These are phyloP conservation scores for Candida golubevii DNA, from an alignment of 805 yeast species.

Conservation along the genomic window DNA sequence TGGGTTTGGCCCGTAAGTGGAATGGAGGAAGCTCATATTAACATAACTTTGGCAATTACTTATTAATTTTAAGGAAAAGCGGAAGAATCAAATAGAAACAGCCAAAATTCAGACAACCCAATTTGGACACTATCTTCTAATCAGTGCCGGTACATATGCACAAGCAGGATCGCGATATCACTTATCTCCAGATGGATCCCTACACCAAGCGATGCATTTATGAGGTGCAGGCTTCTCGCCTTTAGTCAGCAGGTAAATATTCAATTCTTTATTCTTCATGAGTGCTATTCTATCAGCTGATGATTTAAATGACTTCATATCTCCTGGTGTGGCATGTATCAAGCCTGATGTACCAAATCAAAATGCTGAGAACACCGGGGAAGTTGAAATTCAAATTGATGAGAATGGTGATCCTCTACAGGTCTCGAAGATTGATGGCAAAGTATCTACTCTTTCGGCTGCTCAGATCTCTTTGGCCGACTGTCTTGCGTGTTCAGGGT, in stretches of 20 bases:
- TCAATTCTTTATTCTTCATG: conserved; percentile 42
- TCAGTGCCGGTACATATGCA: neutral
- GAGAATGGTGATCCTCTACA: conserved; percentile 59
- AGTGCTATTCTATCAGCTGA: conserved; percentile 84
- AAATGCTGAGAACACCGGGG: conserved; percentile 22
- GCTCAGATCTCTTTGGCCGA: conserved; percentile 90
- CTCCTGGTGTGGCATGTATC: conserved; percentile 92
- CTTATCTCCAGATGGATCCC: neutral
- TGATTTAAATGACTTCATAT: conserved; percentile 89
- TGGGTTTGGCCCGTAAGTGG: too few species aligned
- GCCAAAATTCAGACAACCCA: too few species aligned
- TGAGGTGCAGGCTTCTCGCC: neutral
- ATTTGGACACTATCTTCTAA: too few species aligned
- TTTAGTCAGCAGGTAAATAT: neutral
- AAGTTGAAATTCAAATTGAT: conserved; percentile 51
- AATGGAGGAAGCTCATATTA: too few species aligned
- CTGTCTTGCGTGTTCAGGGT: conserved; percentile 95
- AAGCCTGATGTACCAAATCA: conserved; percentile 59
- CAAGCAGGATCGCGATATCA: neutral
- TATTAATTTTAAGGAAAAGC: too few species aligned
- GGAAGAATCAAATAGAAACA: too few species aligned
- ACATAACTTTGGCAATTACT: too few species aligned
- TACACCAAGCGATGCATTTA: conserved; percentile 4
- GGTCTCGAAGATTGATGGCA: conserved; percentile 59
- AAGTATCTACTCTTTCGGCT: conserved; percentile 50